Percentiles rank a stretch among this genome's conserved stretches.
Conservation (phyloP, 345 rosid species). For the Aquilaria sinensis region DNA sequence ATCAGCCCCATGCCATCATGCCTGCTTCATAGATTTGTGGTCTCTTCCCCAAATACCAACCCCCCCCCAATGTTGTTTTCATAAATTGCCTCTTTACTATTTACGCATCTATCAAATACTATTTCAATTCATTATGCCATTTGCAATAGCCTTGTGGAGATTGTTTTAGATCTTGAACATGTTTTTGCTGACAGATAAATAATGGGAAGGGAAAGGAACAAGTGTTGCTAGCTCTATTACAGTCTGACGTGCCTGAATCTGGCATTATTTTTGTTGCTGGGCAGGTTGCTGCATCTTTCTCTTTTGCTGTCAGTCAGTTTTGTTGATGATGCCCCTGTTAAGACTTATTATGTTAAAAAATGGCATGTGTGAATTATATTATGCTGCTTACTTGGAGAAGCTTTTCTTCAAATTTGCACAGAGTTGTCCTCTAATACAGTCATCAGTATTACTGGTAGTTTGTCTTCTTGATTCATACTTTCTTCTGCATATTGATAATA, state of each 20-base stretch:
- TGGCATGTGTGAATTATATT: too few relatives aligned
- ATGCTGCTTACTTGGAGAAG: background rate
- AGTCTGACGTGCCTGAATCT: slow-evolving; percentile 56
- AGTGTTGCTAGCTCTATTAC: slow-evolving; percentile 48
- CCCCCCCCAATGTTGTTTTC: too few relatives aligned
- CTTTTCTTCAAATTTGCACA: background rate
- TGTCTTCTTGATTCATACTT: too few relatives aligned
- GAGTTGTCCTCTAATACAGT: too few relatives aligned
- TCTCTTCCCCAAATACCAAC: too few relatives aligned
- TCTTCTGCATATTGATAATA: too few relatives aligned
- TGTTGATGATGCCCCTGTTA: background rate
- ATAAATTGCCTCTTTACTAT: too few relatives aligned
- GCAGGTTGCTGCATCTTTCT: slow-evolving; percentile 49
- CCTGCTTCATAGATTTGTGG: slow-evolving; percentile 67
- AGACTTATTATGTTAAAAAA: background rate
- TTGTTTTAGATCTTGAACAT: background rate
- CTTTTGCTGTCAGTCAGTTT: slow-evolving; percentile 7
- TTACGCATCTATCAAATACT: too few relatives aligned
- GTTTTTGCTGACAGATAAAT: slow-evolving; percentile 41
- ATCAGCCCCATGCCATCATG: slow-evolving; percentile 70
- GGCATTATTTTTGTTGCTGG: slow-evolving; percentile 77
- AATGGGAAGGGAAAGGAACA: slow-evolving; percentile 41
- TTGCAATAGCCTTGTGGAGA: too few relatives aligned
- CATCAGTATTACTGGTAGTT: too few relatives aligned
- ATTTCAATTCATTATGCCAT: too few relatives aligned